Evolutionary conservation across 1,284 basidiomycete genomes (phyloP).

Genomic region (Ceratobasidium sp.): DNA sequence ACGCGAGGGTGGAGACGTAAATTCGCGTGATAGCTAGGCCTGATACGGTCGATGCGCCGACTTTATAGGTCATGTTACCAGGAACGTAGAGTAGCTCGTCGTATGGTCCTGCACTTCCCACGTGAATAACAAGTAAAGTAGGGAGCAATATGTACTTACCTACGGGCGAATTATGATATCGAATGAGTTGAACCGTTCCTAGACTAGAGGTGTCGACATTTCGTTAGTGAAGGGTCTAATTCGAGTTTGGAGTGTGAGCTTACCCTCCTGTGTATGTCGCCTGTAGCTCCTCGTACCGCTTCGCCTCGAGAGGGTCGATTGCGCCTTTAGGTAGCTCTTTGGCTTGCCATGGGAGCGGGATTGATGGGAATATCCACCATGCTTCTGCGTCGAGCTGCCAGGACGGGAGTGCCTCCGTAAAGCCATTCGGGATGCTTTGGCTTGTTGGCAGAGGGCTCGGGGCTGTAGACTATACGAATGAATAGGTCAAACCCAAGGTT

Average conservation of each 20-base stretch:
- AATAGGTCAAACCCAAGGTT: no score
- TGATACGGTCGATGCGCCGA: constrained; percentile 19
- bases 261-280: constrained; percentile 33
- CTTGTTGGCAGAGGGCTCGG: not conserved
- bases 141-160: not conserved
- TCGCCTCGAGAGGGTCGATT: constrained; percentile 13
- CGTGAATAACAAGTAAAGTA: not conserved
- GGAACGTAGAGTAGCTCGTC: constrained; percentile 33
- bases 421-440: constrained; percentile 2
- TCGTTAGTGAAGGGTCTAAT: not conserved
- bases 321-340: constrained; percentile 27
- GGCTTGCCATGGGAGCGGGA: constrained; percentile 29
- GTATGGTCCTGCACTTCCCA: constrained; percentile 14
- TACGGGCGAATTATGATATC: constrained; percentile 21
- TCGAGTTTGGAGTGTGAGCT: not conserved
- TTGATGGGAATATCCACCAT: constrained; percentile 32
- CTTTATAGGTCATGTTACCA: constrained; percentile 29
- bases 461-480: not conserved
- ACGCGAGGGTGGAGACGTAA: constrained; percentile 22
- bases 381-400: constrained; percentile 36
- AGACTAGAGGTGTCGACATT: not conserved
- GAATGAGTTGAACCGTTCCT: constrained; percentile 28
- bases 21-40: constrained; percentile 27
- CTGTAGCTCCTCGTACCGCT: constrained; percentile 4
- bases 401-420: constrained; percentile 12